phyloP scores from a whole-genome alignment of 768 basidiomycete species.

The Tubosaeta sp. region DNA sequence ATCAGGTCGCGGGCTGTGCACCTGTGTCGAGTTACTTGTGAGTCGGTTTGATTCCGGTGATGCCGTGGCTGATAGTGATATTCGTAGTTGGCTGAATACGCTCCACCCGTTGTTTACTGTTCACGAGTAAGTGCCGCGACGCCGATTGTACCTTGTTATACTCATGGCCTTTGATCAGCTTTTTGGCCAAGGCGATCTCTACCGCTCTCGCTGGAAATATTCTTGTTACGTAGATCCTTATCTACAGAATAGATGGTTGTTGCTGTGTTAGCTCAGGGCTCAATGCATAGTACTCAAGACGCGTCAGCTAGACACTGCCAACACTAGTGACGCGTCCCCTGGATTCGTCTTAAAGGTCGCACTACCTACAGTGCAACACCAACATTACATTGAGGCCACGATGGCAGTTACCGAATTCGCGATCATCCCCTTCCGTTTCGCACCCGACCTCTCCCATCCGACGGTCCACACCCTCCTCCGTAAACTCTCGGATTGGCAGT shows the following conservation, averaged over 20 bases:
- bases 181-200: conserved; percentile 49
- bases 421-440: conserved; percentile 32
- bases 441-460: conserved; percentile 28
- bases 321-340: conserved; percentile 4
- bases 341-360: background rate
- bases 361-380: no score
- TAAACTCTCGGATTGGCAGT: conserved; percentile 33
- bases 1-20: conserved; percentile 53
- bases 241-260: background rate
- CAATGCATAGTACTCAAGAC: background rate
- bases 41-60: conserved; percentile 21
- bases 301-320: background rate
- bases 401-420: conserved; percentile 47
- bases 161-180: conserved; percentile 28
- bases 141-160: background rate
- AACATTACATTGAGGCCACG: background rate
- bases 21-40: conserved; percentile 66
- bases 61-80: background rate
- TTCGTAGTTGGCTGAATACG: conserved; percentile 52
- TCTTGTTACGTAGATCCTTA: conserved; percentile 4
- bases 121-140: conserved; percentile 44
- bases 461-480: conserved; percentile 29
- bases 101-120: conserved; percentile 62
- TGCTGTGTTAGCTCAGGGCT: background rate
- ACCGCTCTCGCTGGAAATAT: conserved; percentile 38